phyloP scores from a whole-genome alignment of 1,284 basidiomycete genomes.

The Cronartium quercuum region DNA sequence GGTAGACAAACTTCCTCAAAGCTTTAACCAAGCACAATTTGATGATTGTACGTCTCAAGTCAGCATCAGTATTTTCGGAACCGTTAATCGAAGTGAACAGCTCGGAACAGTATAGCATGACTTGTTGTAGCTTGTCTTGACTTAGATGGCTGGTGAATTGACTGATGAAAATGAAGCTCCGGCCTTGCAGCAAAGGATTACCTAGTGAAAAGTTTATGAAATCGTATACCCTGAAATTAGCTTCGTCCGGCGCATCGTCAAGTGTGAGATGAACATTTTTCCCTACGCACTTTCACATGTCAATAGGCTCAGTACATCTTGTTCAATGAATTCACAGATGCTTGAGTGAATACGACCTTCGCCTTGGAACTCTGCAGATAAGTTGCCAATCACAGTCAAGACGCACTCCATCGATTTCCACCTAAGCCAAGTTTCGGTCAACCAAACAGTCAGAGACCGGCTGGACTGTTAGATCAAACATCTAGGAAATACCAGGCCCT shows the following conservation, averaged over 20 bases:
- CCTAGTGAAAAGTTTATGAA: constrained; percentile 53
- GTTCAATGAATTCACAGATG: not conserved
- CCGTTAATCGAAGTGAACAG: constrained; percentile 69
- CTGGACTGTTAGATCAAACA: constrained; percentile 1
- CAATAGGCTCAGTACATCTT: constrained; percentile 56
- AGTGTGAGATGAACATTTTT: not conserved
- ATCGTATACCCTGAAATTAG: not conserved
- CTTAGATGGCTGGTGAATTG: constrained; percentile 74
- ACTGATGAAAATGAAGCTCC: constrained; percentile 89
- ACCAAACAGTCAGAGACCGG: not conserved
- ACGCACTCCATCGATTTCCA: constrained; percentile 83
- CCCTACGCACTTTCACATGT: constrained; percentile 62
- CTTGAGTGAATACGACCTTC: not conserved
- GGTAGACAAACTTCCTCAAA: constrained; percentile 65
- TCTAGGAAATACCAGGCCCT: constrained; percentile 41
- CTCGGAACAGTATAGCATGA: constrained; percentile 74
- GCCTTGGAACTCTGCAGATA: constrained; percentile 47
- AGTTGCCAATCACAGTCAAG: constrained; percentile 75
- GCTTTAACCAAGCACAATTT: constrained; percentile 91
- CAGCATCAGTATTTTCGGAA: not conserved
- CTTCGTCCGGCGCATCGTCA: too few species aligned
- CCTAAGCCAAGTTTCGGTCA: constrained; percentile 53
- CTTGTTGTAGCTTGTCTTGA: constrained; percentile 65
- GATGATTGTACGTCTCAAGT: constrained; percentile 60
- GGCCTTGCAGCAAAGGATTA: constrained; percentile 82